Conservation (phyloP, 2,329 filamentous ascomycete species). For the Zasmidium cellare region DNA sequence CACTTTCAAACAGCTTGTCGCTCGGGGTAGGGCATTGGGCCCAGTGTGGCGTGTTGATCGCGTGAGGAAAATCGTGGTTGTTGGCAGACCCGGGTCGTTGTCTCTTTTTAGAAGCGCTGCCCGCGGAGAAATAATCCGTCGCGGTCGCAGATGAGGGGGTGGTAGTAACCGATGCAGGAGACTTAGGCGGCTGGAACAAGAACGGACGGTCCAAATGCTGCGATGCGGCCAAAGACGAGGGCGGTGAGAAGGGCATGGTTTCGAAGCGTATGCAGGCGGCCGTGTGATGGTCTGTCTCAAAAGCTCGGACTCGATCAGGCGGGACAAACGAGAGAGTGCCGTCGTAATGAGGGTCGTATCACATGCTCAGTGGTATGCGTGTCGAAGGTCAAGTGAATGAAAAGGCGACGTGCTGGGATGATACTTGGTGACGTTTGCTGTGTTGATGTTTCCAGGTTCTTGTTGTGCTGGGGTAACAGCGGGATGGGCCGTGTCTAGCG, state of each 20-base stretch:
- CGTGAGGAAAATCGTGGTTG: slow-evolving; percentile 10
- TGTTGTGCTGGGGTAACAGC: background rate
- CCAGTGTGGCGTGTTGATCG: slow-evolving; percentile 22
- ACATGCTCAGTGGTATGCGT: background rate
- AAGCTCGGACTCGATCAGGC: background rate
- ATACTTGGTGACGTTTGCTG: background rate
- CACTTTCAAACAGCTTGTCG: slow-evolving; percentile 24
- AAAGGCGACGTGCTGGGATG: background rate
- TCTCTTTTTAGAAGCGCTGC: slow-evolving; percentile 30
- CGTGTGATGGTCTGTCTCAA: slow-evolving; percentile 14
- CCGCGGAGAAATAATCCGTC: slow-evolving; percentile 30
- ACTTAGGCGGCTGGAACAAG: slow-evolving; percentile 46
- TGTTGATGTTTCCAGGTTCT: background rate
- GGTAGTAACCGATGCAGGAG: slow-evolving; percentile 37
- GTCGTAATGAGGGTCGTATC: background rate
- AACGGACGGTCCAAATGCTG: slow-evolving; percentile 26
- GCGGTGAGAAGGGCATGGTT: slow-evolving; percentile 24
- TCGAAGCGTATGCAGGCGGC: slow-evolving; percentile 12
- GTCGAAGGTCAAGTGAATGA: background rate
- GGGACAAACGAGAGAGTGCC: background rate
- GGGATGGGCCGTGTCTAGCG: too few relatives aligned
- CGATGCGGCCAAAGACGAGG: slow-evolving; percentile 11
- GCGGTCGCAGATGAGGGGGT: slow-evolving; percentile 25
- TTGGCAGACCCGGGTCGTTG: slow-evolving; percentile 30
- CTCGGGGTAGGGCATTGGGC: slow-evolving; percentile 23